Evolutionary conservation across 2,329 filamentous ascomycete genomes (phyloP).

Genomic region (Pochonia chlamydosporia): DNA sequence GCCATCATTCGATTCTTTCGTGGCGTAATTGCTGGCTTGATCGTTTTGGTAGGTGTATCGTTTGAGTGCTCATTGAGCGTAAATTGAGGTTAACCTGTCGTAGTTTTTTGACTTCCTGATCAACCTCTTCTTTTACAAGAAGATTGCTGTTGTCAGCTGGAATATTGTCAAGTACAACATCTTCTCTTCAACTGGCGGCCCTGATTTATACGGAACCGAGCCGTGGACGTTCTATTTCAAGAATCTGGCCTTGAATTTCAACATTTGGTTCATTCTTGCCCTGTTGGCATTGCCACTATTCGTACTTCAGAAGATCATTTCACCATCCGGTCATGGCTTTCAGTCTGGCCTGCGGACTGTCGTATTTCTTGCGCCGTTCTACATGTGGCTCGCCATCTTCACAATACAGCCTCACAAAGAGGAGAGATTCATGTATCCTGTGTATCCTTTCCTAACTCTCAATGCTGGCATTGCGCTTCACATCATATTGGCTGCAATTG

Average conservation of each 20-base stretch:
- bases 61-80: background rate
- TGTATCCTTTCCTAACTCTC: conserved; percentile 82
- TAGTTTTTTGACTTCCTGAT: conserved; percentile 64
- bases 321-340: conserved; percentile 55
- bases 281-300: conserved; percentile 70
- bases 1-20: conserved; percentile 57
- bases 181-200: conserved; percentile 74
- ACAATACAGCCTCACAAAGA: conserved; percentile 93
- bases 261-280: conserved; percentile 84
- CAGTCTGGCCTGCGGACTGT: conserved; percentile 69
- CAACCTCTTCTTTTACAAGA: conserved; percentile 82
- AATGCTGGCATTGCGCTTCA: conserved; percentile 84
- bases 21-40: conserved; percentile 59
- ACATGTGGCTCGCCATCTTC: conserved; percentile 91
- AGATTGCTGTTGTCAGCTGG: conserved; percentile 70
- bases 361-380: conserved; percentile 79
- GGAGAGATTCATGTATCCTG: conserved; percentile 97
- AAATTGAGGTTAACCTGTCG: background rate
- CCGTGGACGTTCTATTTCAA: conserved; percentile 95
- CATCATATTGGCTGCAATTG: conserved; percentile 69
- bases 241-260: conserved; percentile 91
- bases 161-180: conserved; percentile 97
- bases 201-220: conserved; percentile 91
- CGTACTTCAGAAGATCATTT: conserved; percentile 62
- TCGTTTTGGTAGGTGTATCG: conserved; percentile 57